A percentile compares a stretch with the other conserved stretches of the same genome.
phyloP scores from a whole-genome alignment of 1,139 yeast species.

The Casaregolazyma suthepensis region DNA sequence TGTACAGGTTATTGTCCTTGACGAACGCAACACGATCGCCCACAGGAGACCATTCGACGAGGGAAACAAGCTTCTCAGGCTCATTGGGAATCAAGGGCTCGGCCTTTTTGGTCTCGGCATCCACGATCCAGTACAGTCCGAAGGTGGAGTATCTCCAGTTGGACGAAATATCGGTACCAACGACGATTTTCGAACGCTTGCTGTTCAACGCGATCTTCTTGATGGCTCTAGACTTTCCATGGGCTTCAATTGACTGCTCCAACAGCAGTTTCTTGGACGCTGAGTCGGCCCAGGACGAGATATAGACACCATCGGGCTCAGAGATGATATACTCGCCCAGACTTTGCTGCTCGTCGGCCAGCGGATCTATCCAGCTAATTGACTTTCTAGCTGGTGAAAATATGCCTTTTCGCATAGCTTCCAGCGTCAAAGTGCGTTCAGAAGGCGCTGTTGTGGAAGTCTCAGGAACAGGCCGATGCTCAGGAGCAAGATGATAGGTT shows the following conservation, averaged over 20 bases:
- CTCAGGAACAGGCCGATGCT: background rate
- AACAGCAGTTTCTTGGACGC: constrained; percentile 19
- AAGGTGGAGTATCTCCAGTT: constrained; percentile 75
- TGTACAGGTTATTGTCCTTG: constrained; percentile 53
- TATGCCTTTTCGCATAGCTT: constrained; percentile 26
- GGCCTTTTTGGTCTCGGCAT: constrained; percentile 35
- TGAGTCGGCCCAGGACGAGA: constrained; percentile 25
- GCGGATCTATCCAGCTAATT: constrained; percentile 25
- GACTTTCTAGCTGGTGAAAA: constrained; percentile 19
- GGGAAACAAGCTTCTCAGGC: constrained; percentile 33
- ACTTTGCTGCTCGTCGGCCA: constrained; percentile 17
- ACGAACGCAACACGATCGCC: constrained; percentile 66
- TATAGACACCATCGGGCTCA: constrained; percentile 16
- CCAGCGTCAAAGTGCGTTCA: constrained; percentile 17
- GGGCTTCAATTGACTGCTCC: constrained; percentile 15
- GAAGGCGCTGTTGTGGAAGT: background rate
- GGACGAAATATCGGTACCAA: constrained; percentile 46
- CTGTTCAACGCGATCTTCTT: constrained; percentile 28
- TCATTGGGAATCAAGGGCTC: constrained; percentile 38
- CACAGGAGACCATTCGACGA: constrained; percentile 71
- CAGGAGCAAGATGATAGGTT: background rate
- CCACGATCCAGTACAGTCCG: constrained; percentile 61
- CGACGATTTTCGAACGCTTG: constrained; percentile 43
- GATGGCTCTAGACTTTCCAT: constrained; percentile 20
- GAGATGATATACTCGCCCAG: constrained; percentile 26